Conservation (phyloP, 129 eudicot species). For the Helianthus annuus region HanXRQr2.0-SUNRISE NC_035442.2:179613325-179613824, state of each 20-base stretch:
- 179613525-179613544: too few species aligned
- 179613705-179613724: conserved; percentile 18
- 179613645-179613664: background rate
- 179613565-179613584: background rate
- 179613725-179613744: conserved; percentile 1
- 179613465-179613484: too few species aligned
- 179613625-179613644: background rate
- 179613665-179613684: conserved; percentile 10
- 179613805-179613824: too few species aligned
- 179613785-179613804: too few species aligned
- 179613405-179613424: background rate
- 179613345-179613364: conserved; percentile 23
- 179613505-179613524: too few species aligned
- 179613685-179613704: conserved; percentile 1
- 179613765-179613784: background rate
- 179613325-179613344: background rate
- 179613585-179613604: conserved; percentile 32
- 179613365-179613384: conserved; percentile 19
- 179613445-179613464: too few species aligned
- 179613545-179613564: too few species aligned
- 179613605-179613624: conserved; percentile 27
- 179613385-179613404: conserved; percentile 23
- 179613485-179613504: too few species aligned
- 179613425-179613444: too few species aligned
- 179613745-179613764: conserved; percentile 16